Evolutionary conservation across 2,329 filamentous ascomycete species (phyloP), one percentile per base, ranked within the genome.

Genomic region (Graphilbum sp.): DNA sequence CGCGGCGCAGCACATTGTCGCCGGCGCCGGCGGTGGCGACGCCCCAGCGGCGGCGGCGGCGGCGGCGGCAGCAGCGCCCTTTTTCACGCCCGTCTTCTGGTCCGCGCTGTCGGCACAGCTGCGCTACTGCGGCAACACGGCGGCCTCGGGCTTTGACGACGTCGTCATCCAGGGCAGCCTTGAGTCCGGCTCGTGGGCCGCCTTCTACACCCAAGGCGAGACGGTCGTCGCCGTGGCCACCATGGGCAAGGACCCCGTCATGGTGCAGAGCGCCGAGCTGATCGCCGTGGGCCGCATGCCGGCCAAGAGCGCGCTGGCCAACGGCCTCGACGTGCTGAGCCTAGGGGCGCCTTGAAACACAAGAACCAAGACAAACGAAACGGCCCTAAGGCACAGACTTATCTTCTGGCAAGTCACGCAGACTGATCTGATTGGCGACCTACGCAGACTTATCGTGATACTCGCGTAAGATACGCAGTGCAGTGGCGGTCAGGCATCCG

Each of bases 31-130:
- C 67, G 34, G 66, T 67, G 44, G 65, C 75, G 1, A 75, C 81
- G 49, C 18, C 34, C 8, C 49, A 94, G 98, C 51, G 69, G 75
- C 47, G 66, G 70, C 79, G 0, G 58, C 67, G 8, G 55, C 13
- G 32, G 15, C 67, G 34, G 66, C 67, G 44, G 65, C 75, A 1
- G 75, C 81, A 49, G n/a, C 34, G 5, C 23, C 40, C 37, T 65
- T 72, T 3, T 95, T 94, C 58, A 88, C 90, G 41, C 90, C 90
- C 1, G 72, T 98, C 36, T 98, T 98, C 65, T 98, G 90, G 90
- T 94, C 85, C 2, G 90, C 90, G 0, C 63, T 98, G 5, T 85
- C 87, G 5, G 71, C 76, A 6, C 90, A 98, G 60, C 59, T 98
- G 50, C 74, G 90, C 34, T 98, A 98, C 65, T 94, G 86, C 52